These are phyloP conservation scores for Arachnopeziza araneosa DNA, from an alignment of 2,329 filamentous ascomycete genomes.

Conservation along the genomic window DNA sequence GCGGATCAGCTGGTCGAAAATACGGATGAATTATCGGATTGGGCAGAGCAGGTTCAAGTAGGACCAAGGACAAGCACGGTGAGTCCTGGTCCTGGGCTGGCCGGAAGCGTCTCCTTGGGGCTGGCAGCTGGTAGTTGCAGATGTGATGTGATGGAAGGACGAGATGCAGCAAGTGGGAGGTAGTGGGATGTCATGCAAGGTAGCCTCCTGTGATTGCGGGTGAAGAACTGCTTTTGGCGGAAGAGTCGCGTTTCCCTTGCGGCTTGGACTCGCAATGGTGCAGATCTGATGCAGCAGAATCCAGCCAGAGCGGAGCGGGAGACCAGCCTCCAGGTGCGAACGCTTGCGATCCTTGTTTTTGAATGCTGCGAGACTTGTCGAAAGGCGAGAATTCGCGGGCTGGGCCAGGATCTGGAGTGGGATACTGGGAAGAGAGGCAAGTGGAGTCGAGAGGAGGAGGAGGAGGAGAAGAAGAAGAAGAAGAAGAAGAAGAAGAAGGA, in stretches of 20 bases:
- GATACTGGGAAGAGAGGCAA: no score
- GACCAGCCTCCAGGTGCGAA: neutral
- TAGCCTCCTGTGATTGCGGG: neutral
- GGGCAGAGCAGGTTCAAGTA: neutral
- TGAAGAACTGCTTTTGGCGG: neutral
- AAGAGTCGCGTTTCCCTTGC: neutral
- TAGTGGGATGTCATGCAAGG: neutral
- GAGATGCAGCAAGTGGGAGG: neutral
- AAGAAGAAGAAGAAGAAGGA: no score
- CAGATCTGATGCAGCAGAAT: neutral
- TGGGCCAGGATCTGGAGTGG: no score
- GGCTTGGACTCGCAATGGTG: neutral
- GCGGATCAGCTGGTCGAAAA: neutral
- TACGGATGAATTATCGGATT: neutral
- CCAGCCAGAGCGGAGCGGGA: neutral
- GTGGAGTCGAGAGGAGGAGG: no score
- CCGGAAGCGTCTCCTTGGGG: neutral
- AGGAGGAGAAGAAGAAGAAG: no score
- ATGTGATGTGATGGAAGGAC: neutral
- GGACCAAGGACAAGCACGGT: neutral
- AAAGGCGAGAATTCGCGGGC: no score
- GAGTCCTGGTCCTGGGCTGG: neutral
- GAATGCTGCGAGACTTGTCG: neutral
- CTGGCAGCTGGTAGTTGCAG: neutral
- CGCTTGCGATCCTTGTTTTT: neutral